phyloP scores from a whole-genome alignment of 2,329 filamentous ascomycete genomes.

The Sporothrix pseudoabietina region DNA sequence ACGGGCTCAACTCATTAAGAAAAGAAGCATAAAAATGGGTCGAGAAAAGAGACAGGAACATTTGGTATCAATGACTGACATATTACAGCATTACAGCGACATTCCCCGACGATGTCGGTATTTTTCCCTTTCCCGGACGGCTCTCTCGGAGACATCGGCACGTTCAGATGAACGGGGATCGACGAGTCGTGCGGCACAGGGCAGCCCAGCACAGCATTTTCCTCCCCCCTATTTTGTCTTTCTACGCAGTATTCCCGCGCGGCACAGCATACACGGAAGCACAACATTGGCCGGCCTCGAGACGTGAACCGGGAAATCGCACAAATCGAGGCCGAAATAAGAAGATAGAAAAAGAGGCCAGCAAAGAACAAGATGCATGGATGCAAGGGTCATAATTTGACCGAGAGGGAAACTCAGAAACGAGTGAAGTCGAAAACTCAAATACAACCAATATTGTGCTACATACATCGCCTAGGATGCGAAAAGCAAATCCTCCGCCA shows the following conservation, averaged over 20 bases:
- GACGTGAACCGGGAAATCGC: neutral
- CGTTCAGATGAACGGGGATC: slow-evolving; percentile 11
- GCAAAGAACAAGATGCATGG: neutral
- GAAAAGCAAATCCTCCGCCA: neutral
- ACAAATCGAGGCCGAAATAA: neutral
- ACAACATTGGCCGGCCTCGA: neutral
- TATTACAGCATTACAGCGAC: neutral
- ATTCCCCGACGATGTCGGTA: neutral
- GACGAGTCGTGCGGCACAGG: slow-evolving; percentile 16
- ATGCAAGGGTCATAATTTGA: slow-evolving; percentile 1
- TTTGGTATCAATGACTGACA: neutral
- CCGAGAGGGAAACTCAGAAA: neutral
- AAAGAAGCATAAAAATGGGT: neutral
- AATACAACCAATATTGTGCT: neutral
- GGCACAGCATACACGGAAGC: neutral
- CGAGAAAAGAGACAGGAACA: no score
- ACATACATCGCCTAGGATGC: no score
- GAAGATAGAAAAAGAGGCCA: neutral
- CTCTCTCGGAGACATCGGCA: slow-evolving; percentile 1
- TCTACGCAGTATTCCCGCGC: neutral
- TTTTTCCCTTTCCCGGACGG: neutral
- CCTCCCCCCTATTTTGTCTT: neutral
- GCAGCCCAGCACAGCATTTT: neutral
- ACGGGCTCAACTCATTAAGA: neutral
- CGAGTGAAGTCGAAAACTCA: neutral